A percentile compares a stretch with the other conserved stretches of the same genome.
phyloP scores from a whole-genome alignment of 331 rosid species.

The Pyrus hybrid region DNA sequence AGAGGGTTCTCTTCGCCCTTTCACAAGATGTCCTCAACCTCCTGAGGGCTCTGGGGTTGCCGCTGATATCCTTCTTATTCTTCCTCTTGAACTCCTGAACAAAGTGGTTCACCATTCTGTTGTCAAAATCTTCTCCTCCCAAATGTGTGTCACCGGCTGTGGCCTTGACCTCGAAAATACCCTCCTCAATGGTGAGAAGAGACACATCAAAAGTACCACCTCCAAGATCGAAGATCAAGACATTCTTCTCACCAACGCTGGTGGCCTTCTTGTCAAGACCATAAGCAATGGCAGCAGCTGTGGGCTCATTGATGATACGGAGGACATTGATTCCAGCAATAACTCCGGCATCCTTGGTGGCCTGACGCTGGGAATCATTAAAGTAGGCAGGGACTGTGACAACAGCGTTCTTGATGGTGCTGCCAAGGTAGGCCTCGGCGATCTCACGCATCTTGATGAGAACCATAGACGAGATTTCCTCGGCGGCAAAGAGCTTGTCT shows the following conservation, averaged over 20 bases:
- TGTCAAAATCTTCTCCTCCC: conserved; percentile 75
- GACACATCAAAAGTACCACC: conserved; percentile 92
- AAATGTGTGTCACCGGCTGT: conserved; percentile 85
- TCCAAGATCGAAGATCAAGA: conserved; percentile 74
- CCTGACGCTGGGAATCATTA: conserved; percentile 83
- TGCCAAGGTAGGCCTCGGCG: conserved; percentile 81
- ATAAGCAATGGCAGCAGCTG: conserved; percentile 81
- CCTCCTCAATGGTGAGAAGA: conserved; percentile 61
- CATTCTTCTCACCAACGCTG: conserved; percentile 85
- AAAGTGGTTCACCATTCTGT: conserved; percentile 70
- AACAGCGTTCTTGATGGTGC: conserved; percentile 60
- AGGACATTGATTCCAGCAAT: conserved; percentile 82
- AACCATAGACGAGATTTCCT: conserved; percentile 81
- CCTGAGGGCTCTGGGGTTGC: conserved; percentile 71
- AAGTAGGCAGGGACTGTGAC: conserved; percentile 85
- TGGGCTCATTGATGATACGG: conserved; percentile 77
- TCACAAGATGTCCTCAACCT: conserved; percentile 70
- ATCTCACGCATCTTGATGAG: conserved; percentile 86
- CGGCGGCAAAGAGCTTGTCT: conserved; percentile 69
- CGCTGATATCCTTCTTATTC: conserved; percentile 65
- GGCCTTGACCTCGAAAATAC: conserved; percentile 70
- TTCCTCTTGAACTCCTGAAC: conserved; percentile 77
- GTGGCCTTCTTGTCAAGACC: conserved; percentile 89
- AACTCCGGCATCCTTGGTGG: conserved; percentile 92
- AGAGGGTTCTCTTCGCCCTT: conserved; percentile 61